Conservation (phyloP, 768 basidiomycete species). For the Xerocomellus intermedius region DNA sequence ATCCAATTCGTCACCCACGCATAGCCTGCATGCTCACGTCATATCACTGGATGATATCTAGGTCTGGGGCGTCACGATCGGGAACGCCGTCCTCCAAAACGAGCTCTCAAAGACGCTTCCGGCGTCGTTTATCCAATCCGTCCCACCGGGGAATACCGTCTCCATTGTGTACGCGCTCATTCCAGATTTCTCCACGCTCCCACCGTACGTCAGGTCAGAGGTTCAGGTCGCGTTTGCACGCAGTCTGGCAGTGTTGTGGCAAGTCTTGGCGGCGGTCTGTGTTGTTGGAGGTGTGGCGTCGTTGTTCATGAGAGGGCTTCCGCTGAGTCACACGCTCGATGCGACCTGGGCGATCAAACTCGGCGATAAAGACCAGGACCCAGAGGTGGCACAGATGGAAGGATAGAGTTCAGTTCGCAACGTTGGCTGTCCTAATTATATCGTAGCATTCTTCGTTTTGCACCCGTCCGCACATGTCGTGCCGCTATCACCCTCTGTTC, state of each 20-base stretch:
- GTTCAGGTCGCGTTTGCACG: conserved; percentile 44
- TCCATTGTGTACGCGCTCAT: conserved; percentile 43
- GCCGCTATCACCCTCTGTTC: neutral
- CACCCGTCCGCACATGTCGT: neutral
- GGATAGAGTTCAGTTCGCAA: neutral
- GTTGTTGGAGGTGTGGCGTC: conserved; percentile 15
- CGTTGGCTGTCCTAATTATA: no score
- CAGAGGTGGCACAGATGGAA: neutral
- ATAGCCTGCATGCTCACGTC: neutral
- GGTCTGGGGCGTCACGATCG: conserved; percentile 53
- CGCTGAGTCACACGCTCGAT: conserved; percentile 9
- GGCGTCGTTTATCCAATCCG: conserved; percentile 30
- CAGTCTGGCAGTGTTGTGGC: conserved; percentile 43
- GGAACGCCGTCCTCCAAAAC: conserved; percentile 52
- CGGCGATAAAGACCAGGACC: neutral
- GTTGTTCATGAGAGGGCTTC: conserved; percentile 16
- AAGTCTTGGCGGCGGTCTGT: conserved; percentile 39
- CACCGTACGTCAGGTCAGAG: conserved; percentile 30
- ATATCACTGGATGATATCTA: conserved; percentile 15
- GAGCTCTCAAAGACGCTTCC: conserved; percentile 44
- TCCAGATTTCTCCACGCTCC: conserved; percentile 38
- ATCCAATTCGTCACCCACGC: no score
- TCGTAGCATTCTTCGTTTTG: neutral
- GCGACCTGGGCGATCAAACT: conserved; percentile 5
- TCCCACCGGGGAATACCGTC: conserved; percentile 22